These are phyloP conservation scores for Aspergillus hiratsukae DNA, from an alignment of 2,329 filamentous ascomycete species.

Conservation along the genomic window DNA sequence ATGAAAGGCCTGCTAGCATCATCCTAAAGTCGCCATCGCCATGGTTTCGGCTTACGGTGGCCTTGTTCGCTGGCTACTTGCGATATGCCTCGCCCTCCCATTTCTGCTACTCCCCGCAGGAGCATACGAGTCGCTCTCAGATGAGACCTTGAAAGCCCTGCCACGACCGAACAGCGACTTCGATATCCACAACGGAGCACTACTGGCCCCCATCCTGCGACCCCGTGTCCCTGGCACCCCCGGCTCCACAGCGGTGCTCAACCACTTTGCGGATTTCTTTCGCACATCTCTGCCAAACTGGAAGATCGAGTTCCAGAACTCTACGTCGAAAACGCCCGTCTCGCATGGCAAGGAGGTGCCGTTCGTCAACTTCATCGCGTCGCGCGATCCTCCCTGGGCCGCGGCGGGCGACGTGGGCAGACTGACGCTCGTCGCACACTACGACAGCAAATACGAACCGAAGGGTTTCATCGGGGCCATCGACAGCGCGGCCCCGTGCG, in stretches of 20 bases:
- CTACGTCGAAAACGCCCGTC: constrained; percentile 75
- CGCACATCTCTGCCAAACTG: constrained; percentile 67
- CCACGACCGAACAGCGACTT: constrained; percentile 72
- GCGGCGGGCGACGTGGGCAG: constrained; percentile 69
- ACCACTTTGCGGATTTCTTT: constrained; percentile 85
- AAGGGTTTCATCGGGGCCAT: constrained; percentile 88
- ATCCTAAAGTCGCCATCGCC: constrained; percentile 14
- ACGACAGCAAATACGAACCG: constrained; percentile 77
- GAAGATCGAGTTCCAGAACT: constrained; percentile 81
- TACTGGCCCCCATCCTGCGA: constrained; percentile 81
- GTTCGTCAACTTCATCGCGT: constrained; percentile 82
- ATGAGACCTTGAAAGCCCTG: constrained; percentile 67
- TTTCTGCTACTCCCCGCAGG: constrained; percentile 20
- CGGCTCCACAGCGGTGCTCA: constrained; percentile 66
- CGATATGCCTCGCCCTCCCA: constrained; percentile 22
- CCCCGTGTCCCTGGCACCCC: constrained; percentile 84
- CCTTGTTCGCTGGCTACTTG: constrained; percentile 21
- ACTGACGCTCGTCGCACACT: constrained; percentile 87
- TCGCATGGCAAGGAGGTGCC: constrained; percentile 67
- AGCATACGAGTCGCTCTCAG: constrained; percentile 63
- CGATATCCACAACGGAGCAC: constrained; percentile 67
- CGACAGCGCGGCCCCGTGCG: constrained; percentile 90
- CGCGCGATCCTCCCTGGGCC: constrained; percentile 81
- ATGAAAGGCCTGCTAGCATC: not conserved
- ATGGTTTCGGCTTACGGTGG: constrained; percentile 29